Evolutionary conservation across 73 alveolate genomes (phyloP), one percentile per base, ranked within the genome.

Genomic region (Symbiodinium pilosum): DNA sequence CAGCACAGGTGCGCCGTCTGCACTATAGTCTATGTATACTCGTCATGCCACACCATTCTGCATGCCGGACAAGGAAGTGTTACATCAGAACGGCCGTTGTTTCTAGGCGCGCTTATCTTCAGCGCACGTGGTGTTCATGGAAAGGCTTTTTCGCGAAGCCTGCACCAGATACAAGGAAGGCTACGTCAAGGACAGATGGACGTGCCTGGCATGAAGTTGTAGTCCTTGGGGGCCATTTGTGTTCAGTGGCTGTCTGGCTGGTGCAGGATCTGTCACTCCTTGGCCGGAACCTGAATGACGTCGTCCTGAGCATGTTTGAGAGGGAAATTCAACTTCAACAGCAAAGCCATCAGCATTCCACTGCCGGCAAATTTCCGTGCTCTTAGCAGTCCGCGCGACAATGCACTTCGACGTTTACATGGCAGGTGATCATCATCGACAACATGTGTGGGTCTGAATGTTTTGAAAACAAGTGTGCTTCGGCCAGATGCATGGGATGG

Each of bases 131-230:
- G n/a, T 8, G 64, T 14, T 1, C 18, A 21, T 40, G 88, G 71
- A 64, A n/a, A 91, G 99, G 87, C 99, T 99, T n/a, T 99, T 98
- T 73, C 64, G 99, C 83, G 99, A 99, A 94, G 99, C 99, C 68
- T 99, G 99, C 92, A 99, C 99, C 9, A 91, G 99, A 43, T 69
- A 89, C 42, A 99, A 99, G 95, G 99, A 99, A 16, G 99, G 99
- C 59, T 99, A 99, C 87, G 99, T 99, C 81, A 99, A 99, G 99
- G 96, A 91, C 54, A 34, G 16, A 39, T 32, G 43, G 4, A 24
- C 4, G 28, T 77, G 43, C 38, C 84, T 24, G n/a, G n/a, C n/a
- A n/a, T n/a, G n/a, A n/a, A n/a, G n/a, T n/a, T n/a, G n/a, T n/a
- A n/a, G n/a, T n/a, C n/a, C n/a, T n/a, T n/a, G n/a, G n/a, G n/a